A percentile compares a stretch with the other conserved stretches of the same genome.
Evolutionary conservation across 768 basidiomycete genomes (phyloP).

Genomic region (Trametopsis cervina): DNA sequence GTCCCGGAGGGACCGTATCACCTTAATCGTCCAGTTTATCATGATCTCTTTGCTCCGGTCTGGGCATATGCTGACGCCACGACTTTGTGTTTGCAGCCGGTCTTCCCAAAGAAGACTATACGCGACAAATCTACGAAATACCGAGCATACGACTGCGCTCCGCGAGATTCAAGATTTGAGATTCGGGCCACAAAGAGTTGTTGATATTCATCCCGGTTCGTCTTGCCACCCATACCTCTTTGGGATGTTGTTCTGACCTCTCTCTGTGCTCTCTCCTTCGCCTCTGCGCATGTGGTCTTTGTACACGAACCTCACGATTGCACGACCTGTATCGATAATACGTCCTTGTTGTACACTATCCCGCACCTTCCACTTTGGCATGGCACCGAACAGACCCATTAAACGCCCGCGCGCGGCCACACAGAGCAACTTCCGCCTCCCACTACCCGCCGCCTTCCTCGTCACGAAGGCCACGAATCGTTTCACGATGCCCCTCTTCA

Average conservation of each 20-base stretch:
- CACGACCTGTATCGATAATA: not conserved
- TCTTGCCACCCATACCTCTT: not conserved
- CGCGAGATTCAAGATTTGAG: not conserved
- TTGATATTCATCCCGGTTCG: not conserved
- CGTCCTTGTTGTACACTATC: not conserved
- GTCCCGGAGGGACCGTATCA: not conserved
- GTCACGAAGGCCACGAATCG: not conserved
- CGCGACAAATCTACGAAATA: not conserved
- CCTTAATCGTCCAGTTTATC: not conserved
- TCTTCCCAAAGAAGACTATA: not conserved
- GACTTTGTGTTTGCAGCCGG: not conserved
- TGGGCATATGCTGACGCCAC: not conserved
- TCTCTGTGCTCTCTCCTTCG: not conserved
- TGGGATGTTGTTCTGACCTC: not conserved
- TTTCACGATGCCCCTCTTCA: constrained; percentile 3
- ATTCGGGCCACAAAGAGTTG: not conserved
- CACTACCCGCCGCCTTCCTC: not conserved
- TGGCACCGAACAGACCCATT: constrained; percentile 1
- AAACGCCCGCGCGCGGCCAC: constrained; percentile 2
- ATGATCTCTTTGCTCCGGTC: not conserved
- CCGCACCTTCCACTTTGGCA: not conserved
- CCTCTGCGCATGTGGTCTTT: not conserved
- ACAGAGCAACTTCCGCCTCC: not conserved
- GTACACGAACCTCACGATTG: not conserved
- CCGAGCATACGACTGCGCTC: not conserved